Conservation (phyloP, 371 early-diverging fungal species). For the Mucor sp. region DNA sequence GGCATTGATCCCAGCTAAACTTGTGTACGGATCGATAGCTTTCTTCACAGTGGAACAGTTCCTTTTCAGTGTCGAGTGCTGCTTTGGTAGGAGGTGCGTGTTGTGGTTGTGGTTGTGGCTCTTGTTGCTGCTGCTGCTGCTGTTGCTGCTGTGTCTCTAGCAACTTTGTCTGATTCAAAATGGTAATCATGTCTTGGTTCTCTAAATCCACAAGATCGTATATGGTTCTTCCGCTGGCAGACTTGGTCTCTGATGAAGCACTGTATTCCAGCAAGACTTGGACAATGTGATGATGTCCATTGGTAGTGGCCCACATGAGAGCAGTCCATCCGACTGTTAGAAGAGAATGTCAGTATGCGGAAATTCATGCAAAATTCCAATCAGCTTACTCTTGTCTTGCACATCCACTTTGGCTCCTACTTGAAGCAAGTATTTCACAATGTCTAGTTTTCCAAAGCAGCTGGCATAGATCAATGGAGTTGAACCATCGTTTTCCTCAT, state of each 20-base stretch:
- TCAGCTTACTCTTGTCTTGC: conserved; percentile 72
- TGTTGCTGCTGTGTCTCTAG: not conserved
- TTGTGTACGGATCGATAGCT: conserved; percentile 46
- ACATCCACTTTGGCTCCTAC: conserved; percentile 75
- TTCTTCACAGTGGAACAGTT: conserved; percentile 15
- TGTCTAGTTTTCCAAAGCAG: conserved; percentile 80
- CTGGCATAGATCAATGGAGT: conserved; percentile 85
- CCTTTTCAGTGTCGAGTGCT: not conserved
- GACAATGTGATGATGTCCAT: conserved; percentile 76
- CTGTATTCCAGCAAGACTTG: conserved; percentile 74
- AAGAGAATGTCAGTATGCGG: not conserved
- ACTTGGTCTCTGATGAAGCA: conserved; percentile 68
- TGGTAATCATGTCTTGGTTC: conserved; percentile 55
- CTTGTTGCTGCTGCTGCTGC: not conserved
- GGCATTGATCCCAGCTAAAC: conserved; percentile 80
- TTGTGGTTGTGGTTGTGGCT: conserved; percentile 2
- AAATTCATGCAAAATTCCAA: not conserved
- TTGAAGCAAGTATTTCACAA: conserved; percentile 64
- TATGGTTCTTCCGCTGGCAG: conserved; percentile 75
- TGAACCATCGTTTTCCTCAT: conserved; percentile 75
- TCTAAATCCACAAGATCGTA: conserved; percentile 70
- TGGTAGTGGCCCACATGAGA: conserved; percentile 92
- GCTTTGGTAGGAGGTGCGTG: not conserved
- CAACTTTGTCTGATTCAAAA: conserved; percentile 26
- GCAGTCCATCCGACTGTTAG: conserved; percentile 87